Conservation (phyloP, 306 rosid species). For the Quercus variabilis region DNA sequence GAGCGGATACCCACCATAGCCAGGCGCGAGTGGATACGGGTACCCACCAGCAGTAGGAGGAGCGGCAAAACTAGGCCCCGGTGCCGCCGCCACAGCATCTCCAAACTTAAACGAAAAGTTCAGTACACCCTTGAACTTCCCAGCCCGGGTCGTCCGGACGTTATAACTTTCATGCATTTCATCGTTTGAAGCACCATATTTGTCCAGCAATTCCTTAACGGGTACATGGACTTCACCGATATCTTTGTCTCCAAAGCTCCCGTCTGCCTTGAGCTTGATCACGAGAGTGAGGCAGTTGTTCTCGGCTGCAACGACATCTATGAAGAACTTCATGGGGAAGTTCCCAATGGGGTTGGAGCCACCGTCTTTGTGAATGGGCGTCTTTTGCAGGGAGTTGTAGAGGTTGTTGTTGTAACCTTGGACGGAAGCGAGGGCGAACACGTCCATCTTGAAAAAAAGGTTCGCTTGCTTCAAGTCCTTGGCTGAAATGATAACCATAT, state of each 20-base stretch:
- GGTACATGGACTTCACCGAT: constrained; percentile 39
- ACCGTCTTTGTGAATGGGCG: constrained; percentile 34
- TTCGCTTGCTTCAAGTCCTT: constrained; percentile 35
- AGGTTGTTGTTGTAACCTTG: constrained; percentile 16
- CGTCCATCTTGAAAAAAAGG: constrained; percentile 45
- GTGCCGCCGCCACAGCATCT: not conserved
- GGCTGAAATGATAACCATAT: constrained; percentile 32
- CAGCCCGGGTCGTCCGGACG: constrained; percentile 21
- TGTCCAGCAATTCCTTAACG: constrained; percentile 30
- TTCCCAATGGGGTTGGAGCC: constrained; percentile 45
- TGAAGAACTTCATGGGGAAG: constrained; percentile 27
- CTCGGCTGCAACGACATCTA: constrained; percentile 21
- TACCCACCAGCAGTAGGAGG: not conserved
- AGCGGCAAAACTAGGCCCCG: not conserved
- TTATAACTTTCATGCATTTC: constrained; percentile 15
- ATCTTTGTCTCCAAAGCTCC: constrained; percentile 28
- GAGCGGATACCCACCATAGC: constrained; percentile 24
- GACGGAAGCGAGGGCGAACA: constrained; percentile 41
- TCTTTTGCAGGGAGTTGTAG: constrained; percentile 8
- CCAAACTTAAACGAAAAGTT: constrained; percentile 38
- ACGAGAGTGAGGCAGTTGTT: constrained; percentile 25
- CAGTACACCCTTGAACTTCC: constrained; percentile 31
- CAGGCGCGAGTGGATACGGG: constrained; percentile 23
- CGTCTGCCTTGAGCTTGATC: constrained; percentile 30
- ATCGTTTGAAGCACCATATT: not conserved